Evolutionary conservation across 2,329 filamentous ascomycete species (phyloP), one percentile per base, ranked within the genome.

Genomic region (Didymella pomorum): DNA sequence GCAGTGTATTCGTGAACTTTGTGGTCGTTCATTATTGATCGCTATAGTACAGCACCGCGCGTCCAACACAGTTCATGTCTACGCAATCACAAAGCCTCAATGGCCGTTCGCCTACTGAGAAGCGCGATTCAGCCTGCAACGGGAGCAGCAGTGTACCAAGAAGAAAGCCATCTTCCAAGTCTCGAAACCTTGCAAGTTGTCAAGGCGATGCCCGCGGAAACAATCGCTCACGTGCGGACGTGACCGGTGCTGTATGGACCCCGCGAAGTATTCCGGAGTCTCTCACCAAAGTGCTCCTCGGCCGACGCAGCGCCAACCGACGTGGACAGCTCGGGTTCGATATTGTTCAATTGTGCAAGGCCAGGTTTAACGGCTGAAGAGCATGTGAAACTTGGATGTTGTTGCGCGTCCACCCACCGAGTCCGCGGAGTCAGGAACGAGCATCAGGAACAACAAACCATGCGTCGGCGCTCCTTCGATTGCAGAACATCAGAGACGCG

Each of bases 371-470:
- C 20, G 44, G 29, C 28, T 33, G 28, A 0, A 25, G 20, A 23
- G 28, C 41, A 37, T 18, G 49, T 52, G 49, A 52, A 45, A 52
- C 39, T 37, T 28, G 49, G 1, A 45, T 44, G 28, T 52, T 51
- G 41, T 20, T 37, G 49, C 21, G 41, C 49, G 41, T 52, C 49
- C 14, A 35, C 26, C 16, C 18, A n/a, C 31, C n/a, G 26, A n/a
- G n/a, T n/a, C 26, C 37, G 48, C 37, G 29, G 41, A 9, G 16
- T 28, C 28, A 44, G 20, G 39, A n/a, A 45, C 39, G 29, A 52
- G 49, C 49, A 35, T 44, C 29, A 52, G 29, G 16, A 20, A 52
- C 49, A 44, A 45, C 21, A 44, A 25, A 18, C 43, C 25, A n/a
- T n/a, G n/a, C 35, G 9, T 20, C 37, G 37, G 12, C n/a, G n/a